A percentile compares a stretch with the other conserved stretches of the same genome.
These are phyloP conservation scores for Cladosporium sp. DNA, from an alignment of 2,329 filamentous ascomycete genomes.

Conservation along the genomic window DNA sequence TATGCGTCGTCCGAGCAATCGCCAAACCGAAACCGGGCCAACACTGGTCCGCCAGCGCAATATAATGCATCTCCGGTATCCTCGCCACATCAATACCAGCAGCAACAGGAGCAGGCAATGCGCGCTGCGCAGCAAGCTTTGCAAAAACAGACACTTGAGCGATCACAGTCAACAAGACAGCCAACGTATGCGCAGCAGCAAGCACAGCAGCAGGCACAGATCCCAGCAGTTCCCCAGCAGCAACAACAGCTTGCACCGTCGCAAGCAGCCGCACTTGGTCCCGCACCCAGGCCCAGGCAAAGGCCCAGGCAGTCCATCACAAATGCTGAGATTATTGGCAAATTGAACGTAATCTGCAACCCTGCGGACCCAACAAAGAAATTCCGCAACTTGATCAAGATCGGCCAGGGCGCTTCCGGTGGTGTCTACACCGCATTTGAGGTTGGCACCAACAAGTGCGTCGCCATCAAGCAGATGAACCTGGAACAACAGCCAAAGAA, in stretches of 20 bases:
- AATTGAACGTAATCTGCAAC: conserved; percentile 85
- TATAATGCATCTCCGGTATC: conserved; percentile 50
- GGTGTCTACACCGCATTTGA: conserved; percentile 94
- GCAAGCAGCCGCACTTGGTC: conserved; percentile 50
- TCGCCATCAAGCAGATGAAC: conserved; percentile 99
- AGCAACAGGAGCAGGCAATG: conserved; percentile 85
- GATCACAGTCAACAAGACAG: conserved; percentile 64
- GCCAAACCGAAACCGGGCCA: conserved; percentile 44
- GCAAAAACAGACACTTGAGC: conserved; percentile 64
- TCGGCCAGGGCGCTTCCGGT: conserved; percentile 94
- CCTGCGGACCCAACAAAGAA: conserved; percentile 84
- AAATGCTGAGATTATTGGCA: conserved; percentile 76
- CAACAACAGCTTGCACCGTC: conserved; percentile 41
- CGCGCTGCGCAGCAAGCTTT: conserved; percentile 76
- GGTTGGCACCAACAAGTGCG: conserved; percentile 76
- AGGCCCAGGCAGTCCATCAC: conserved; percentile 69
- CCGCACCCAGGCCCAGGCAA: conserved; percentile 70
- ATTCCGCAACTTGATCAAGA: conserved; percentile 87
- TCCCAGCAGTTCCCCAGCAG: conserved; percentile 36
- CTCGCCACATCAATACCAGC: conserved; percentile 52
- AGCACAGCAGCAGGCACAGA: conserved; percentile 41
- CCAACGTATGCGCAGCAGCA: conserved; percentile 39
- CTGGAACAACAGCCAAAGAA: conserved; percentile 98
- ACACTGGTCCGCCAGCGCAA: conserved; percentile 45
- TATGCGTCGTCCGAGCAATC: conserved; percentile 19